These are phyloP conservation scores for Dovyalis caffra DNA, from an alignment of 345 rosid species.

Conservation along the genomic window DNA sequence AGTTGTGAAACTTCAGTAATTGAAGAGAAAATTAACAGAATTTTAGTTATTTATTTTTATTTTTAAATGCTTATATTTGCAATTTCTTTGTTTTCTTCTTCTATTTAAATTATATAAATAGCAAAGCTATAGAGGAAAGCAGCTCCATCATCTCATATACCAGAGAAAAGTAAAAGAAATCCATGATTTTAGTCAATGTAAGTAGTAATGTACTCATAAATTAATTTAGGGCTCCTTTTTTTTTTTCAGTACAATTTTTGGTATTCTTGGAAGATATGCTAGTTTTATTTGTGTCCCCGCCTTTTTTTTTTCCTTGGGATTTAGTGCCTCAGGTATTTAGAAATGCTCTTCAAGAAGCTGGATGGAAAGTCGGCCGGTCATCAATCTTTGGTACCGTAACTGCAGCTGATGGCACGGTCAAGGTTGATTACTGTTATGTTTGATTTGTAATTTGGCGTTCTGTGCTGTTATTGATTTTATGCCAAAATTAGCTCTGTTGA, in stretches of 20 bases:
- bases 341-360: conserved; percentile 71
- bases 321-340: conserved; percentile 87
- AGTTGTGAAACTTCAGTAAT: neutral
- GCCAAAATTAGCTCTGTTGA: neutral
- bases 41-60: neutral
- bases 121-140: conserved; percentile 93
- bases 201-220: conserved; percentile 14
- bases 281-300: neutral
- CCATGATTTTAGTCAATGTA: conserved; percentile 78
- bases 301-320: neutral
- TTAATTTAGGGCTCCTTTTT: neutral
- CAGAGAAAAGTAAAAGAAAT: conserved; percentile 72
- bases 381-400: conserved; percentile 63
- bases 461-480: neutral
- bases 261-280: conserved; percentile 1
- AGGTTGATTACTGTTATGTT: conserved; percentile 38
- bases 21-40: neutral
- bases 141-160: conserved; percentile 82
- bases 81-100: neutral
- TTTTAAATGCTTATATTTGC: neutral
- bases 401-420: conserved; percentile 91
- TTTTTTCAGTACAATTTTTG: neutral
- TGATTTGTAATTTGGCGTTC: neutral
- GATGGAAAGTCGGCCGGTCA: conserved; percentile 84
- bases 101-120: conserved; percentile 16